phyloP scores from a whole-genome alignment of 2,329 filamentous ascomycete genomes.

The Sclerotiophoma versabilis region DNA sequence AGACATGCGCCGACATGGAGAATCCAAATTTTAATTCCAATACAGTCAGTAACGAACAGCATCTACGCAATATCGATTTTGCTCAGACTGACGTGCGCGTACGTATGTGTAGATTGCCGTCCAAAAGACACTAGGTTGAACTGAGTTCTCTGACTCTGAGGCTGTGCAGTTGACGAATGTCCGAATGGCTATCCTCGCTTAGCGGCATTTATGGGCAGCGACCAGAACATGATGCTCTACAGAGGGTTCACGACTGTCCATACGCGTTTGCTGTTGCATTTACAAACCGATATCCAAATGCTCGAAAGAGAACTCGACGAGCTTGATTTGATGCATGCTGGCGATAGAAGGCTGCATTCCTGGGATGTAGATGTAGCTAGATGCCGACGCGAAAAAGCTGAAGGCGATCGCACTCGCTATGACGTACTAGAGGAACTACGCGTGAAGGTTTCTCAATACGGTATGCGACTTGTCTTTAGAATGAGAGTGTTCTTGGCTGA shows the following conservation, averaged over 20 bases:
- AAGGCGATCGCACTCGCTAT: not conserved
- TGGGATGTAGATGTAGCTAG: not conserved
- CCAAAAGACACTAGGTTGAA: no score
- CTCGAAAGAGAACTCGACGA: not conserved
- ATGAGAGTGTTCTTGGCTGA: no score
- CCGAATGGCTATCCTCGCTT: not conserved
- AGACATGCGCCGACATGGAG: no score
- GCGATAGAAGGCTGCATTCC: not conserved
- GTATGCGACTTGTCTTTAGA: no score
- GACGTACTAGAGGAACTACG: not conserved
- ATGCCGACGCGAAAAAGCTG: not conserved
- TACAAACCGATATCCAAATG: not conserved
- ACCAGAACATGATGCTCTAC: not conserved
- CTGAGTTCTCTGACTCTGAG: no score
- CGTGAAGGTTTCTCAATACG: not conserved
- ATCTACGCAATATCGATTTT: no score
- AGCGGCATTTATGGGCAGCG: not conserved
- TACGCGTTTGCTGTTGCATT: not conserved
- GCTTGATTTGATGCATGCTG: no score
- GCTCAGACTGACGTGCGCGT: no score
- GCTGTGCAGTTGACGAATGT: no score
- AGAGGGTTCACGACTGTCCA: not conserved
- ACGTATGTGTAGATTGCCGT: no score
- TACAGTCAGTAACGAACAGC: no score
- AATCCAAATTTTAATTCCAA: no score